Evolutionary conservation across 2,329 filamentous ascomycete genomes (phyloP).

Genomic region (Thelonectria blattea): DNA sequence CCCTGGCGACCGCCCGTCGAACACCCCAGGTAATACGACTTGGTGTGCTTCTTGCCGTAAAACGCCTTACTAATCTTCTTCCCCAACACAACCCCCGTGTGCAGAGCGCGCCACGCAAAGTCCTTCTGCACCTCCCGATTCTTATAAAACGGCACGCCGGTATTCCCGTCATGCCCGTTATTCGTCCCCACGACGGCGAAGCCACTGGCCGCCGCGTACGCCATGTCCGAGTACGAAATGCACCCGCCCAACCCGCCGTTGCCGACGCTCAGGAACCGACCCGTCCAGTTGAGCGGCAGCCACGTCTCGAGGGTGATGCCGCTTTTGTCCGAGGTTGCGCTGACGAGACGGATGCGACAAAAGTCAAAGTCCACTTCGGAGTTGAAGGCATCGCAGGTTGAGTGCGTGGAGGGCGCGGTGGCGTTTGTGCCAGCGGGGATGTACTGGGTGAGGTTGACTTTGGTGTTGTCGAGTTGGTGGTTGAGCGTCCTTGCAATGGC

Average conservation of each 20-base stretch:
- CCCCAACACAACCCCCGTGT: constrained; percentile 55
- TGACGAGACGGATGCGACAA: constrained; percentile 26
- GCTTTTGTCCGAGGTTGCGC: constrained; percentile 47
- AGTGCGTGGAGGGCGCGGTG: constrained; percentile 44
- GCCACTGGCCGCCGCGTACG: constrained; percentile 49
- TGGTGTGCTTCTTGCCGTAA: constrained; percentile 49
- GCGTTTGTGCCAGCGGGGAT: constrained; percentile 14
- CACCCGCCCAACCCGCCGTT: constrained; percentile 58
- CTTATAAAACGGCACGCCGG: constrained; percentile 40
- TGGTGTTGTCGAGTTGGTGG: constrained; percentile 8
- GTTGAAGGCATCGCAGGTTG: constrained; percentile 42
- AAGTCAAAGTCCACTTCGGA: constrained; percentile 31
- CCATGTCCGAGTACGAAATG: constrained; percentile 54
- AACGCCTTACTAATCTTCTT: constrained; percentile 55
- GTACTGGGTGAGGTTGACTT: constrained; percentile 13
- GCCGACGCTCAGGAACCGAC: constrained; percentile 53
- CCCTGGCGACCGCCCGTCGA: constrained; percentile 67
- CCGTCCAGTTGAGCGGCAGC: constrained; percentile 53
- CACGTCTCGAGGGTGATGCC: constrained; percentile 54
- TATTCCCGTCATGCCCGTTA: constrained; percentile 56
- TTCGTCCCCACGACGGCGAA: constrained; percentile 57
- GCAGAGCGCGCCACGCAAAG: constrained; percentile 46
- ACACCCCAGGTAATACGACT: constrained; percentile 64
- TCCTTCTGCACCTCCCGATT: constrained; percentile 46
- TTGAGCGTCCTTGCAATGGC: neutral